These are phyloP conservation scores for Coniella vitis DNA, from an alignment of 2,329 filamentous ascomycete species.

Conservation along the genomic window DNA sequence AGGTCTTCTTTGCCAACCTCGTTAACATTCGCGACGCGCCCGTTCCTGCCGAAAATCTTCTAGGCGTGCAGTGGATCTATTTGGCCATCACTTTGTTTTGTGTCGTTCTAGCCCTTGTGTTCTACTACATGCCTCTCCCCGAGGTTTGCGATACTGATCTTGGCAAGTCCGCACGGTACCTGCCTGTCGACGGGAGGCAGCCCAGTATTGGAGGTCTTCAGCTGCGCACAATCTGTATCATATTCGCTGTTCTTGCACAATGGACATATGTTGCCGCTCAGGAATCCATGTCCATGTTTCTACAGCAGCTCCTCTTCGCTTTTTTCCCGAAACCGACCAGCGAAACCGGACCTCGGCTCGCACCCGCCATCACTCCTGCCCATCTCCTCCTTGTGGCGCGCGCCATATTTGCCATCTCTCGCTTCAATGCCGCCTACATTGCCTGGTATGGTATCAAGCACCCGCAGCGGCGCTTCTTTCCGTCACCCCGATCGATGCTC, in stretches of 20 bases:
- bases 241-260: conserved; percentile 67
- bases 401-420: conserved; percentile 64
- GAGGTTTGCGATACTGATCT: conserved; percentile 53
- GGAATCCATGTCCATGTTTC: conserved; percentile 56
- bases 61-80: conserved; percentile 80
- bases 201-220: conserved; percentile 43
- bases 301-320: conserved; percentile 43
- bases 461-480: conserved; percentile 37
- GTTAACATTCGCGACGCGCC: conserved; percentile 20
- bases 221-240: conserved; percentile 51
- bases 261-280: conserved; percentile 76
- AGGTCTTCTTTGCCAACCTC: conserved; percentile 63
- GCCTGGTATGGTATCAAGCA: conserved; percentile 49
- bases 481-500: conserved; percentile 64
- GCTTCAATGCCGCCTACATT: conserved; percentile 60
- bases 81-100: conserved; percentile 73
- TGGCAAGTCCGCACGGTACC: conserved; percentile 37
- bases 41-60: conserved; percentile 43
- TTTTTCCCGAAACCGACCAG: conserved; percentile 24
- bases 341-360: conserved; percentile 29
- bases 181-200: conserved; percentile 45
- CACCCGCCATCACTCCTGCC: conserved; percentile 47
- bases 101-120: conserved; percentile 60
- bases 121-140: conserved; percentile 61
- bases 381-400: conserved; percentile 69